Conservation (phyloP, 805 yeast species). For the Metschnikowia kofuensis region DNA sequence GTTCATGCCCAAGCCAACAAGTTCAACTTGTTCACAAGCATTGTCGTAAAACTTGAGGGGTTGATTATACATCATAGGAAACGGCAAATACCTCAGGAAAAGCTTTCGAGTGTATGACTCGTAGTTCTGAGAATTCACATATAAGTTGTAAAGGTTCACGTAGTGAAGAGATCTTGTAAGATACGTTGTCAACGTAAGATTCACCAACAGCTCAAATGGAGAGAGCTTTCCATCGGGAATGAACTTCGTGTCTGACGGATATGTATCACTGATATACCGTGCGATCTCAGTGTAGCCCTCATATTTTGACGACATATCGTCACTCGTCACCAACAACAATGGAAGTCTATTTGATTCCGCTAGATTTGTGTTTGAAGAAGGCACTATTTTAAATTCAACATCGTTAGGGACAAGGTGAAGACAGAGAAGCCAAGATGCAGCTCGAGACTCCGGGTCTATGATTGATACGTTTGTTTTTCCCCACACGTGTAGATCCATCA, state of each 20-base stretch:
- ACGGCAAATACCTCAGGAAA: conserved; percentile 54
- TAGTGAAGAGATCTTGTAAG: conserved; percentile 40
- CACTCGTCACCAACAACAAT: conserved; percentile 25
- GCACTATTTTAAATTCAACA: conserved; percentile 35
- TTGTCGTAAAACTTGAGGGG: conserved; percentile 46
- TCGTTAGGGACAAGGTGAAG: conserved; percentile 17
- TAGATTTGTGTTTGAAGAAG: conserved; percentile 57
- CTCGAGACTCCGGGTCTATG: conserved; percentile 52
- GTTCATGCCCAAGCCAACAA: conserved; percentile 28
- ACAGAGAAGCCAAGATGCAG: conserved; percentile 42
- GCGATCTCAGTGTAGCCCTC: conserved; percentile 44
- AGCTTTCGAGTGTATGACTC: conserved; percentile 55
- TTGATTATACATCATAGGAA: conserved; percentile 73
- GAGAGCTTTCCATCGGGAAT: conserved; percentile 13
- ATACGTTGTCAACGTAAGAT: conserved; percentile 44
- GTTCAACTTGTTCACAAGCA: conserved; percentile 34
- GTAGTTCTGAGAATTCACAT: conserved; percentile 55
- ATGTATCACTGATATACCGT: conserved; percentile 23
- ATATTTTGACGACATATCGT: conserved; percentile 20
- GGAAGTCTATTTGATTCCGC: conserved; percentile 54
- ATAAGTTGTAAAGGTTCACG: conserved; percentile 57
- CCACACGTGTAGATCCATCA: conserved; percentile 49
- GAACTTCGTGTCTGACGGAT: conserved; percentile 12
- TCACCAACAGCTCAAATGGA: conserved; percentile 31
- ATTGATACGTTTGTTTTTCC: conserved; percentile 44